Evolutionary conservation across 352 stramenopile species (phyloP).

Genomic region (Aphanomyces stellatus): DNA sequence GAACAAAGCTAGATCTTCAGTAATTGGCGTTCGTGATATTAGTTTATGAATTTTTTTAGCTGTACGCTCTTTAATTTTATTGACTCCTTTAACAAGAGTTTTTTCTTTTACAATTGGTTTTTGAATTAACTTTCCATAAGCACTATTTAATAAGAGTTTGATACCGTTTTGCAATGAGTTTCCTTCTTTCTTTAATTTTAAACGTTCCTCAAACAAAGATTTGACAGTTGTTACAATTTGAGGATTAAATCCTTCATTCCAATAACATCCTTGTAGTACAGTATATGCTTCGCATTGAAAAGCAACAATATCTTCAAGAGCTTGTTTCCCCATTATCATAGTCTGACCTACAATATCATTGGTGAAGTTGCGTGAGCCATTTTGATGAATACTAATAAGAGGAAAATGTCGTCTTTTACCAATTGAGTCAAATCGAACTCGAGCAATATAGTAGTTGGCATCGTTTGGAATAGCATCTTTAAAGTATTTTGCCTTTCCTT

Average conservation of each 20-base stretch:
- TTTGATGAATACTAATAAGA: not conserved
- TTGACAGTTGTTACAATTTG: constrained; percentile 16
- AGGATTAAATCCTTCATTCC: constrained; percentile 20
- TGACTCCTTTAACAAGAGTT: constrained; percentile 6
- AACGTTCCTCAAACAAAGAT: constrained; percentile 13
- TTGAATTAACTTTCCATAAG: constrained; percentile 19
- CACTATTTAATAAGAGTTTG: constrained; percentile 18
- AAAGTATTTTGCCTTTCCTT: constrained; percentile 14
- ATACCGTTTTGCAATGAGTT: constrained; percentile 19
- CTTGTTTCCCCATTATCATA: constrained; percentile 10
- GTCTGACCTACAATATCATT: constrained; percentile 16
- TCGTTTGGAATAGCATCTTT: constrained; percentile 4
- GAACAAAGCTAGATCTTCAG: constrained; percentile 19
- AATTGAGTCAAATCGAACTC: constrained; percentile 16
- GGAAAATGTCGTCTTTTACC: constrained; percentile 11
- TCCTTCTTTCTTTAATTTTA: constrained; percentile 13
- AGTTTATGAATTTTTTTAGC: constrained; percentile 18
- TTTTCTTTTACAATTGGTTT: constrained; percentile 22
- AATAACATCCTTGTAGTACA: constrained; percentile 18
- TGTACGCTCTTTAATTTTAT: constrained; percentile 16
- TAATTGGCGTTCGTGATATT: constrained; percentile 18
- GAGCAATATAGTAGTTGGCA: constrained; percentile 17
- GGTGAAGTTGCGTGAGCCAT: constrained; percentile 16
- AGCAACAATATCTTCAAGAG: constrained; percentile 18
- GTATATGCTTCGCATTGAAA: constrained; percentile 16